Evolutionary conservation across 1,139 yeast species (phyloP), one percentile per base, ranked within the genome.

Genomic region (Suhomyces bribrorum): DNA sequence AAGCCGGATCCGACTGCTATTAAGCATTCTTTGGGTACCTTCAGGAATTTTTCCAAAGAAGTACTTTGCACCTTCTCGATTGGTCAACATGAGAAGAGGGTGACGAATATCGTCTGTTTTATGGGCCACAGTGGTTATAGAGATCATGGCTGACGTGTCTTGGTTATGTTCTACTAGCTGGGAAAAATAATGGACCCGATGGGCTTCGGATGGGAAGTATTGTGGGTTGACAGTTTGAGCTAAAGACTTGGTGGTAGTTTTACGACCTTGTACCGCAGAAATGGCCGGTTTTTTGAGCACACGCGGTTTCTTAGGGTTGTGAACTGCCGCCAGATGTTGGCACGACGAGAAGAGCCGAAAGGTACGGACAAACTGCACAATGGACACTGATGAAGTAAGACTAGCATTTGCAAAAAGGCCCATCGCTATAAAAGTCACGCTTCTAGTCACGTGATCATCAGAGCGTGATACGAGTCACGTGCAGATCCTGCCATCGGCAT

Each of bases 21-120:
- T 75, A 36, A 83, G 59, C 7, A 75, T 65, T 49, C 98, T 69
- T 57, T 92, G 98, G 0, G 89, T 65, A 1, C 97, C 97, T 56
- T 89, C 97, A 5, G 94, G 79, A 3, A 87, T 62, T 40, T 83
- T 80, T 2, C 98, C 98, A 56, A 92, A 76, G 32, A 89, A 62
- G 52, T 82, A 86, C 42, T 82, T 68, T 36, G 73, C 73, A 8
- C 92, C 83, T 16, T 73, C 71, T 34, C 69, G 52, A 38, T 65
- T 65, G 17, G 72, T 62, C 45, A 86, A 57, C 58, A 80, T 61
- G 11, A 86, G 50, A 14, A 83, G 61, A 0, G 94, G 90, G 40
- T 78, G 80, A 26, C 64, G 61, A 2, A 81, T 70, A 46, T 84
- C 90, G 36, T 73, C 63, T 0, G 86, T 79, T 22, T 79, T 77